Base-by-base conservation (phyloP, 768 basidiomycete species). In the Dentipellis fragilis region DNA sequence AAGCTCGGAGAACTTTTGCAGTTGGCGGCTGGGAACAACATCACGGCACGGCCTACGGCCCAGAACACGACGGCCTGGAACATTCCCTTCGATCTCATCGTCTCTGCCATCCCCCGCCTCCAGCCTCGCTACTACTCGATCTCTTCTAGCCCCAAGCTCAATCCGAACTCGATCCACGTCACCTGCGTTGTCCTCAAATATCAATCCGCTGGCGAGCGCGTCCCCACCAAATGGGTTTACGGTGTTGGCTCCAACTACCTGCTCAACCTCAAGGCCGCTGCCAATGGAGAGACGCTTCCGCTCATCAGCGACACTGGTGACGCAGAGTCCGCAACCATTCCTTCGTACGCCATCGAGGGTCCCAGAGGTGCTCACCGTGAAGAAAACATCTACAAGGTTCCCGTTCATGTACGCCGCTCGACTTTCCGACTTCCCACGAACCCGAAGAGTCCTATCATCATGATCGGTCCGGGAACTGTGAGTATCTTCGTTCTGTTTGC, bases 121-220 rank as follows among this genome's bases (percentile, higher is more conserved):
- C 95, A 98, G 68, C 93, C 96, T 36, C 87, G 96, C 55, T 99
- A 89, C 75, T 99, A 95, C 71, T 99, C 96, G 36, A 98, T 99
- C 69, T 97, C 96, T 9, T 97, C 94, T 17, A 93, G 90, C 59
- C 93, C 96, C 45, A 98, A 98, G 69, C 74, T 97, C 10, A 68
- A 92, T 69, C 82, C 94, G n/a, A 83, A 80, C 57, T 75, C 87
- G 8, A 92, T 99, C 62, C 96, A 99, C 69, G 85, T 93, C 63
- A 99, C 96, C 14, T 88, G 82, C 54, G 96, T 99, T 52, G 92
- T 98, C 10, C 84, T 98, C 67, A 92, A 93, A 68, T 98, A 95
- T 70, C 76, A 94, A 68, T 85, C 87, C 23, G 64, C 81, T 11
- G 79, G 72, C 58, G 67, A 79, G 5, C 73, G 75, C 8, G 77